Evolutionary conservation across 75 land plant species (phyloP).

Genomic region (Isoetes taiwanensis): DNA sequence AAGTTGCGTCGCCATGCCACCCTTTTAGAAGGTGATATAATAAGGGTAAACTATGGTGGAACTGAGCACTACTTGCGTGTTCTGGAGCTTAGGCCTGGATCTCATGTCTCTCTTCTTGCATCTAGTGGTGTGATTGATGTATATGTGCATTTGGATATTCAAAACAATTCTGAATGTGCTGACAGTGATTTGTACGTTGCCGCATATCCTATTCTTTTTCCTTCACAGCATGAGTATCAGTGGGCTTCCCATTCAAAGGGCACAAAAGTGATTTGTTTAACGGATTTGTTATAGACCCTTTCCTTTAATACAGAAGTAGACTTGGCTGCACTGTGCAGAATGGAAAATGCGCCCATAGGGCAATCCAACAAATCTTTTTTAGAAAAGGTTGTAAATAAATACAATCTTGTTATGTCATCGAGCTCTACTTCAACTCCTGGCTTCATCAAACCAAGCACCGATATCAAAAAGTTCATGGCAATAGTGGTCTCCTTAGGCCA

Average conservation of each 20-base stretch:
- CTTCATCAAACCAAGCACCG: no score
- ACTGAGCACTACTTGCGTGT: constrained; percentile 48
- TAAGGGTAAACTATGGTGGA: constrained; percentile 57
- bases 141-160: constrained; percentile 43
- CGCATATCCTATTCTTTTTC: constrained; percentile 75
- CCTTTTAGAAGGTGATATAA: constrained; percentile 58
- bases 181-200: constrained; percentile 83
- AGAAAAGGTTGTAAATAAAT: no score
- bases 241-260: constrained; percentile 91
- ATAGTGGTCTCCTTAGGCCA: no score
- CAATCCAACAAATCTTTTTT: no score
- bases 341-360: no score
- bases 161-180: constrained; percentile 9
- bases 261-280: constrained; percentile 49
- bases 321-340: no score
- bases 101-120: constrained; percentile 71
- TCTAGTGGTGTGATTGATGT: constrained; percentile 92
- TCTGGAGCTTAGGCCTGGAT: constrained; percentile 58
- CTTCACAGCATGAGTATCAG: constrained; percentile 61
- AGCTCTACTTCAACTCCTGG: no score
- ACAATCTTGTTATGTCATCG: no score
- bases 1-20: constrained; percentile 81
- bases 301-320: no score
- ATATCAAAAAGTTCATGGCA: no score
- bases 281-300: no score